These are phyloP conservation scores for Euptelea pleiosperma DNA, from an alignment of 164 flowering plant genomes.

Conservation along the genomic window DNA sequence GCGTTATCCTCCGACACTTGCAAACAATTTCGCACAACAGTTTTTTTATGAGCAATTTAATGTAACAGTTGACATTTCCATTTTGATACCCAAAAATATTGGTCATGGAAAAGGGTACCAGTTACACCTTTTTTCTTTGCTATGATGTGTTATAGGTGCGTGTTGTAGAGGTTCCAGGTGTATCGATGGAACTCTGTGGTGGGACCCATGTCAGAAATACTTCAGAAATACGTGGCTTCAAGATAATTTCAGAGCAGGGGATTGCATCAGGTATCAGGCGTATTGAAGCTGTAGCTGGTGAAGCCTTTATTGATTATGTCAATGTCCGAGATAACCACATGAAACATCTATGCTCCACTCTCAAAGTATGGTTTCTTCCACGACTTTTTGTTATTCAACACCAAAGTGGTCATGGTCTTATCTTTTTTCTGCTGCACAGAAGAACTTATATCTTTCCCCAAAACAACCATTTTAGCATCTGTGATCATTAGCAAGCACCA, in stretches of 20 bases:
- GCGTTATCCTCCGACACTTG: too few species aligned
- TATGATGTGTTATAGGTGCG: slow-evolving; percentile 52
- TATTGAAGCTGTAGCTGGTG: slow-evolving; percentile 93
- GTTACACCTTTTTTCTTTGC: neutral
- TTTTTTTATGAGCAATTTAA: too few species aligned
- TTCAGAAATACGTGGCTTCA: slow-evolving; percentile 80
- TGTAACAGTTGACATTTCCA: too few species aligned
- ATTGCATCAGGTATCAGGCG: slow-evolving; percentile 87
- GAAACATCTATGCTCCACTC: slow-evolving; percentile 71
- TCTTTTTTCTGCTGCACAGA: too few species aligned
- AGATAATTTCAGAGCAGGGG: slow-evolving; percentile 82
- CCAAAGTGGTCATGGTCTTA: too few species aligned
- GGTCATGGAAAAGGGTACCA: too few species aligned
- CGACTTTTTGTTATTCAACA: neutral
- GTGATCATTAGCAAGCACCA: too few species aligned
- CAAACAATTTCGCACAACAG: too few species aligned
- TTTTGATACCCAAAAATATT: too few species aligned
- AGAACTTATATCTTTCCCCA: too few species aligned
- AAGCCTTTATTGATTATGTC: slow-evolving; percentile 74
- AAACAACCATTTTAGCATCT: too few species aligned
- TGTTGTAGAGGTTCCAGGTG: slow-evolving; percentile 89
- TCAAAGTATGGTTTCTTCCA: slow-evolving; percentile 52
- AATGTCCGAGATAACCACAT: slow-evolving; percentile 56
- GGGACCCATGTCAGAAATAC: slow-evolving; percentile 86
- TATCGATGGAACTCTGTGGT: slow-evolving; percentile 90